Base-by-base conservation (phyloP, 208 protist species). In the Naegleria gruberi region DNA sequence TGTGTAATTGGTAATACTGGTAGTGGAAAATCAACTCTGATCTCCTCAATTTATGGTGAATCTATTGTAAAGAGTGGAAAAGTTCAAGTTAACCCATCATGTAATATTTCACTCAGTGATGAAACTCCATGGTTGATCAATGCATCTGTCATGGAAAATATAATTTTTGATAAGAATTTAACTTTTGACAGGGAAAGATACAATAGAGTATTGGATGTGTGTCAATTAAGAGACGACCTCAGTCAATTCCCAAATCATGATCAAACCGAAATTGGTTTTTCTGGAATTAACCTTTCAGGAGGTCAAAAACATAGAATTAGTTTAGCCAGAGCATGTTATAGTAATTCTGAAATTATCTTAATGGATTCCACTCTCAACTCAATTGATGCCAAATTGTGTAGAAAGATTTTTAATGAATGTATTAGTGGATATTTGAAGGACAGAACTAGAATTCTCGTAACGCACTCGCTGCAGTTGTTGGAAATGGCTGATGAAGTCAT, bases 391-490 rank as follows among this genome's bases (percentile, higher is more conserved):
- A 92, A 97, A 65, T 94, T 98, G 47, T 94, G 96, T 90, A 93
- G 91, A 81, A 90, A 94, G 91, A 94, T 97, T 0, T 89, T 93
- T 51, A 10, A 86, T 23, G 17, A 89, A 26, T 86, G 85, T n/a
- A 92, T 92, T 51, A 45, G 7, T 37, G 42, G 40, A 34, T 37
- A 34, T 4, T 84, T 88, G 47, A 34, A 26, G 4, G 82, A 85
- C 41, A 97, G 95, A 90, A 98, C 97, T 17, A 94, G 96, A 19
- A 90, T 99, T 15, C 92, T 99, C 0, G 97, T 98, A 12, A 98
- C 97, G 12, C 97, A 99, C 93, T 95, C 97, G 82, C 73, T 98
- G 41, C 97, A 99, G 90, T 94, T 96, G 30, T 77, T 98, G 23
- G 82, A 92, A 1, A 51, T 94, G 0, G 95, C 90, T 17, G 96